These are phyloP conservation scores for Ottelia alismoides DNA, from an alignment of 106 monocot species.

Conservation along the genomic window DNA sequence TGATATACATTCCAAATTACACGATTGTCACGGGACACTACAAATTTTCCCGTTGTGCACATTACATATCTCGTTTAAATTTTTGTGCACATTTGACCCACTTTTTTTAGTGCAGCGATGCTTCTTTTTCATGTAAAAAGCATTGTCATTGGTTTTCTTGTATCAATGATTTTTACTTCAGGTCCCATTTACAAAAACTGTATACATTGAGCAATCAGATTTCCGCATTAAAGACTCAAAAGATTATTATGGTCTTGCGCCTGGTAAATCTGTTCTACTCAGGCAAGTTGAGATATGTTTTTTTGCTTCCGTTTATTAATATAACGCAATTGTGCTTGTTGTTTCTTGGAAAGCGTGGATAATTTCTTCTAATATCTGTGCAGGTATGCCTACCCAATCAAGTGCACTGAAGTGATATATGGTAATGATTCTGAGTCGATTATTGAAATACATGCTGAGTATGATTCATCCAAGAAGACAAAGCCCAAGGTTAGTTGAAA, in stretches of 20 bases:
- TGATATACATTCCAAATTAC: too few relatives aligned
- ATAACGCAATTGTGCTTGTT: too few relatives aligned
- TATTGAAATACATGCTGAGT: conserved; percentile 70
- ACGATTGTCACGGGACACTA: too few relatives aligned
- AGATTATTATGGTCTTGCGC: conserved; percentile 93
- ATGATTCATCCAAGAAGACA: conserved; percentile 66
- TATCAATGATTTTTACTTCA: too few relatives aligned
- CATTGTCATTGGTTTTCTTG: too few relatives aligned
- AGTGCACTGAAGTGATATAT: conserved; percentile 82
- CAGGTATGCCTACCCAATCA: conserved; percentile 96
- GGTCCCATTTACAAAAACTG: conserved; percentile 86
- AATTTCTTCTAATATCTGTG: not conserved
- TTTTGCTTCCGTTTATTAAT: too few relatives aligned
- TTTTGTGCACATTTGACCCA: too few relatives aligned
- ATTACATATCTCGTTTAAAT: too few relatives aligned
- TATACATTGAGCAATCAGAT: conserved; percentile 84
- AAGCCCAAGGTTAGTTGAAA: conserved; percentile 78
- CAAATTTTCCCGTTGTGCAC: too few relatives aligned
- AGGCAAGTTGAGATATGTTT: too few relatives aligned
- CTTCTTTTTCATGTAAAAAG: too few relatives aligned
- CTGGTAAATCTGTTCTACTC: conserved; percentile 86
- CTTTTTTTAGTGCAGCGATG: too few relatives aligned
- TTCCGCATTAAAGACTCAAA: conserved; percentile 92
- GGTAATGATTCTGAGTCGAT: conserved; percentile 42
- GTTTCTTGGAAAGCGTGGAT: not conserved